Percentiles rank a stretch among this genome's conserved stretches.
Conservation (phyloP, 192 early-diverging fungal genomes). For the Dimargaris verticillata region DNA sequence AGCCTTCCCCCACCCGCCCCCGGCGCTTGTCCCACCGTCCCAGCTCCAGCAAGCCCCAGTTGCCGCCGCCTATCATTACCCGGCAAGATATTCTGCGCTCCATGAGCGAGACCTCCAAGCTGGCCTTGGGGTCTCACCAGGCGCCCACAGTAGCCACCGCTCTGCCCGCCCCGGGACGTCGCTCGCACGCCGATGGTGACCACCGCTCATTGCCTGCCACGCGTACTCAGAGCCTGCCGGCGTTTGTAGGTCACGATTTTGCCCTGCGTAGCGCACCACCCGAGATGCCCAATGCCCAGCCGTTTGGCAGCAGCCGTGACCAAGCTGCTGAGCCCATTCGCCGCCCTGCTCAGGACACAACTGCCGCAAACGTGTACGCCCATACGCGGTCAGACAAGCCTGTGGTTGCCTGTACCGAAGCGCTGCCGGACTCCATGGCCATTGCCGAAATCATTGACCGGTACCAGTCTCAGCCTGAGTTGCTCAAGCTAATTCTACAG, state of each 20-base stretch:
- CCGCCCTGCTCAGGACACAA: not conserved
- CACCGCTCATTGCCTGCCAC: no score
- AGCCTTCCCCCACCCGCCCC: no score
- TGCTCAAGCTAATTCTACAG: slow-evolving; percentile 5
- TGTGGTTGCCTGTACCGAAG: not conserved
- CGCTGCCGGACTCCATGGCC: not conserved
- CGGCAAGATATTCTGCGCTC: not conserved
- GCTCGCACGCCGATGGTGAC: no score
- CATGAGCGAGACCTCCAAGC: not conserved
- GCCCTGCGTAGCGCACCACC: no score
- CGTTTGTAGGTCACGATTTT: no score
- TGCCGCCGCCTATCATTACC: not conserved
- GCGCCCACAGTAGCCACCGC: not conserved
- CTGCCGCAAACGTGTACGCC: not conserved
- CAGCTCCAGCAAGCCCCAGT: no score
- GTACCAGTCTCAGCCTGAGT: not conserved
- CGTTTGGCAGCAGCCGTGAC: not conserved
- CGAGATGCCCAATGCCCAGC: not conserved
- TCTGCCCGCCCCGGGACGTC: not conserved
- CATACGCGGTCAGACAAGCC: not conserved
- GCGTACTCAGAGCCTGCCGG: no score
- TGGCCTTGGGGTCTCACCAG: not conserved
- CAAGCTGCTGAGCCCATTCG: not conserved
- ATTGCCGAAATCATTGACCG: not conserved
- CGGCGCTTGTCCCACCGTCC: no score